Conservation (phyloP, 2,329 filamentous ascomycete genomes). For the Trichocomaceae sp. region DNA sequence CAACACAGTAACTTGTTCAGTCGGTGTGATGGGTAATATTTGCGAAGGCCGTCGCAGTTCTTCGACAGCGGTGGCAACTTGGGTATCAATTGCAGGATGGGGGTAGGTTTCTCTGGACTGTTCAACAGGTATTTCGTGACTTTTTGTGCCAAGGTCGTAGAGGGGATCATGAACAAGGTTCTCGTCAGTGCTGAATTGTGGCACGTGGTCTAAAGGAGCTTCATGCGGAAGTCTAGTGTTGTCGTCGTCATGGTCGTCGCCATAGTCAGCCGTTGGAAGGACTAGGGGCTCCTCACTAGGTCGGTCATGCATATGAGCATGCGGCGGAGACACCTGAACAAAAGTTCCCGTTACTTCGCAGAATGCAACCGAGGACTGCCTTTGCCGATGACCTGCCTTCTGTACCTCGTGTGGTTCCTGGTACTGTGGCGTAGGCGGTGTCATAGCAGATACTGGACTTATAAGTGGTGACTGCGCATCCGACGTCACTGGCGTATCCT, state of each 20-base stretch:
- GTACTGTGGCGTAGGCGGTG: slow-evolving; percentile 12
- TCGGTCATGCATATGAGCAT: slow-evolving; percentile 23
- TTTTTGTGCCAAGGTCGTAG: neutral
- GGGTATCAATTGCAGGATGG: neutral
- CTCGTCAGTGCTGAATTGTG: neutral
- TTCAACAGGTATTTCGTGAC: neutral
- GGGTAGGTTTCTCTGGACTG: neutral
- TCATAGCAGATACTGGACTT: slow-evolving; percentile 13
- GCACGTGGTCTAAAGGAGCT: neutral
- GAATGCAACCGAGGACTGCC: slow-evolving; percentile 37
- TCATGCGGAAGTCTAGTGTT: neutral
- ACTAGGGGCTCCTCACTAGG: slow-evolving; percentile 17
- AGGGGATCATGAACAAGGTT: neutral
- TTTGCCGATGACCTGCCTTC: slow-evolving; percentile 16
- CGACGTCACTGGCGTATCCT: slow-evolving; percentile 6
- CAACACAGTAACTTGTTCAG: slow-evolving; percentile 12
- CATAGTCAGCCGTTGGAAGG: slow-evolving; percentile 10
- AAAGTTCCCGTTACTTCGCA: slow-evolving; percentile 42
- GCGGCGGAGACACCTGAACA: slow-evolving; percentile 30
- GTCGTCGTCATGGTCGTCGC: neutral
- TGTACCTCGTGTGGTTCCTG: slow-evolving; percentile 1
- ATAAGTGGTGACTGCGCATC: slow-evolving; percentile 9
- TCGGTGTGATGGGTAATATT: slow-evolving; percentile 10
- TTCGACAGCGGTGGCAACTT: neutral
- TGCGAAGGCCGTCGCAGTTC: slow-evolving; percentile 1